Evolutionary conservation across 345 rosid genomes (phyloP), one percentile per base, ranked within the genome.

Genomic region (Turnera subulata): DNA sequence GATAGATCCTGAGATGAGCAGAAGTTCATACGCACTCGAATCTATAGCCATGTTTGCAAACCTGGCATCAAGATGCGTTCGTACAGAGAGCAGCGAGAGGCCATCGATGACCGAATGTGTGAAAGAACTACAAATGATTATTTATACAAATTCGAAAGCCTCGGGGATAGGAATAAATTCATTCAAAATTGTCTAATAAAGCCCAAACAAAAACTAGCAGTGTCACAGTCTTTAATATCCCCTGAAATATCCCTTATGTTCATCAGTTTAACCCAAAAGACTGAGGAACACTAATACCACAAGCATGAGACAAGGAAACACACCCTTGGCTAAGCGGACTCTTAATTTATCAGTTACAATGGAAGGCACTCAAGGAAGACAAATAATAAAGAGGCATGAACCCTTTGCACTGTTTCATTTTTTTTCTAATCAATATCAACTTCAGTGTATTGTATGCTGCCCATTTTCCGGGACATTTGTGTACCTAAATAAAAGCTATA

Each of bases 31-130:
- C 82, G 75, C 82, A 55, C 70, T 86, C 72, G 93, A 89, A 73
- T 83, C 96, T 11, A 53, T 86, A 76, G 79, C 85, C 58, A 86
- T 89, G 93, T 92, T 89, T 68, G 91, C 97, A 50, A 82, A 89
- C 69, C 61, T 92, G 54, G 98, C 96, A 66, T 89, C 97, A 20
- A 81, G 98, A n/a, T 89, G 98, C 44, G 87, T 92, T 52, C 93
- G 91, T 29, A 67, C 69, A 40, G 96, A 86, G 63, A 86, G 98
- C 61, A 73, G 74, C n/a, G 93, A 89, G 70, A 74, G 98, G 56
- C 96, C 98, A 48, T 72, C 84, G 0, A 88, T 92, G 79, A 70
- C 64, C n/a, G 95, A 86, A 65, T 92, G 95, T 64, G 66, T 84
- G 45, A 86, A 82, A 69, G 95, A 92, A 74, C 85, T 92, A 63